A percentile compares a stretch with the other conserved stretches of the same genome.
phyloP scores from a whole-genome alignment of 176 grass and related monocot genomes.

The Oryza coarctata region DNA sequence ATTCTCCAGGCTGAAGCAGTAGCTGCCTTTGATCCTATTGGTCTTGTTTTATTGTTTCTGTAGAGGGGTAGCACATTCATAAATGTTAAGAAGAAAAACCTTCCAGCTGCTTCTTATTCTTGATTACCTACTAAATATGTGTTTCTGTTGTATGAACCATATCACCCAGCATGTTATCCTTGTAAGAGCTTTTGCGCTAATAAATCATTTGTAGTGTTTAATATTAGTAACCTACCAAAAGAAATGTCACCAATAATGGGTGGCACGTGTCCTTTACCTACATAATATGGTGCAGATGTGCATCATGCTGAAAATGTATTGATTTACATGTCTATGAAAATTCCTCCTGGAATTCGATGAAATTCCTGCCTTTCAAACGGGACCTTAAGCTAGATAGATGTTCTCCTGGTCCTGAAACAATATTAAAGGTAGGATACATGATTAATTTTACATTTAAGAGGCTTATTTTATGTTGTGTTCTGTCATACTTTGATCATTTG shows the following conservation, averaged over 20 bases:
- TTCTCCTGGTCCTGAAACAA: constrained; percentile 13
- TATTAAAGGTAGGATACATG: background rate
- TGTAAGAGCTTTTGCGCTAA: background rate
- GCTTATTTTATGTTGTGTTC: background rate
- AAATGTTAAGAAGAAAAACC: background rate
- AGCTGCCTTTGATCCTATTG: background rate
- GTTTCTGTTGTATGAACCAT: background rate
- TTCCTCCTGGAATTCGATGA: background rate
- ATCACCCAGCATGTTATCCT: background rate
- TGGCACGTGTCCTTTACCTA: background rate
- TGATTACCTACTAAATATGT: background rate
- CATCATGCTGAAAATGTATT: constrained; percentile 7
- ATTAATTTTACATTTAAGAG: background rate
- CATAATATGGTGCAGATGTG: background rate
- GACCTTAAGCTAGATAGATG: background rate
- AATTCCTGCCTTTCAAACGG: background rate
- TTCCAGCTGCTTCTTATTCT: background rate
- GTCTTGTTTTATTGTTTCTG: background rate
- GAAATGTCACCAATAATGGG: background rate
- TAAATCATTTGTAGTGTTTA: background rate
- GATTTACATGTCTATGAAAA: background rate
- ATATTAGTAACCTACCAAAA: background rate
- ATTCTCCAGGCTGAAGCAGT: background rate
- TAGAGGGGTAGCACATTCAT: background rate
- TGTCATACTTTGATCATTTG: background rate